Evolutionary conservation across 257 asterid genomes (phyloP).

Genomic region (Nicotiana paniculata): DNA sequence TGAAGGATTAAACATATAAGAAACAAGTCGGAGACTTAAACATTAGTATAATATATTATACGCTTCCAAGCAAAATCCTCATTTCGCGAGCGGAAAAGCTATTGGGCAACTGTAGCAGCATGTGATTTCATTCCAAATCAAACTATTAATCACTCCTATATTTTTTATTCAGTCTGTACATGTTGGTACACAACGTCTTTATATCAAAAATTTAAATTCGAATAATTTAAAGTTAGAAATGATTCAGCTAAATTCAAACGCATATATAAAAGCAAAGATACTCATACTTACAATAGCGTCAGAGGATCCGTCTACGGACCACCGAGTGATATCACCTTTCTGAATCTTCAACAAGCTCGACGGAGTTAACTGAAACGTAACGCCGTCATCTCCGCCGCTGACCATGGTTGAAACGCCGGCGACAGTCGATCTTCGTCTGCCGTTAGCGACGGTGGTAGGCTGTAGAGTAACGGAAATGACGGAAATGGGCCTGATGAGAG

Average conservation of each 20-base stretch:
- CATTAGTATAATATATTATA: neutral
- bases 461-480: constrained; percentile 16
- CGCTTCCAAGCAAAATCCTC: neutral
- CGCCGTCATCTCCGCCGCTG: constrained; percentile 29
- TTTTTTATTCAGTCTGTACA: neutral
- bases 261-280: constrained; percentile 3
- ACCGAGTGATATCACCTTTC: constrained; percentile 78
- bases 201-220: neutral
- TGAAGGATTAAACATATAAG: neutral
- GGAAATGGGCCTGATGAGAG: constrained; percentile 23
- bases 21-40: neutral
- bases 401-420: constrained; percentile 51
- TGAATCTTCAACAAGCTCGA: constrained; percentile 54
- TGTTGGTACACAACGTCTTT: neutral
- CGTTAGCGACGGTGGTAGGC: constrained; percentile 9
- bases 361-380: constrained; percentile 45
- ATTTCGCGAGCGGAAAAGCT: neutral
- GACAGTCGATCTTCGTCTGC: constrained; percentile 8
- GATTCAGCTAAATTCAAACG: neutral
- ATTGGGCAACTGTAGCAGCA: neutral
- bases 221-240: neutral
- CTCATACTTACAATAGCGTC: constrained; percentile 75
- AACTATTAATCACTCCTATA: neutral
- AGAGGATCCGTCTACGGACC: constrained; percentile 85
- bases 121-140: neutral